Evolutionary conservation across 129 eudicot genomes (phyloP).

Genomic region (Heracleum sosnowskyi): DNA sequence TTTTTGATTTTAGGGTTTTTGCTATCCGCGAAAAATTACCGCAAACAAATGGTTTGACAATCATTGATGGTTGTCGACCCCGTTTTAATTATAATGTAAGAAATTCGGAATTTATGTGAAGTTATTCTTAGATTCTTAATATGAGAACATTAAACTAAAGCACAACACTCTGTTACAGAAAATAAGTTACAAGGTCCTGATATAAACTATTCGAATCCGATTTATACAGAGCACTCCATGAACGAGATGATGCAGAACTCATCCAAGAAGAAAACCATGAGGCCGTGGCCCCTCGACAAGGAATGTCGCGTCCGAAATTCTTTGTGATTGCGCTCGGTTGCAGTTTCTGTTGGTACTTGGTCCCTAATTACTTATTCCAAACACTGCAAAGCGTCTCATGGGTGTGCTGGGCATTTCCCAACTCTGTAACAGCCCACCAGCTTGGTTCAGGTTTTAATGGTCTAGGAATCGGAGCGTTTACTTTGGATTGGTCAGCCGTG

Average conservation of each 20-base stretch:
- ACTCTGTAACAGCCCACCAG: conserved; percentile 68
- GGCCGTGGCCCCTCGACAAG: neutral
- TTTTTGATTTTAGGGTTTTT: too few relatives aligned
- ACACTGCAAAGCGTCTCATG: conserved; percentile 54
- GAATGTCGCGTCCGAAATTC: conserved; percentile 53
- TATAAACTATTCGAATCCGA: neutral
- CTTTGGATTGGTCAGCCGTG: conserved; percentile 67
- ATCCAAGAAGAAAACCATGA: conserved; percentile 21
- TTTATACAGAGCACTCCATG: conserved; percentile 53
- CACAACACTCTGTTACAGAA: neutral
- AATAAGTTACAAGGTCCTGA: neutral
- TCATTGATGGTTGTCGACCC: too few relatives aligned
- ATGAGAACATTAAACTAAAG: neutral
- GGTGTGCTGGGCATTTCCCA: conserved; percentile 60
- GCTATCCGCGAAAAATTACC: too few relatives aligned
- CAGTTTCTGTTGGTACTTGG: conserved; percentile 55
- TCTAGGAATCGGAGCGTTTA: conserved; percentile 55
- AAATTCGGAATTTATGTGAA: neutral
- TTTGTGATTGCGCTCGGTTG: conserved; percentile 50
- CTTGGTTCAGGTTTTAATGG: conserved; percentile 68
- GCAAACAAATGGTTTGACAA: too few relatives aligned
- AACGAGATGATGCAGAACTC: conserved; percentile 19
- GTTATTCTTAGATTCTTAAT: neutral
- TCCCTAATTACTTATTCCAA: conserved; percentile 62
- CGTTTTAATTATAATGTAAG: too few relatives aligned